Evolutionary conservation across 495 filamentous ascomycete genomes (phyloP), one percentile per base, ranked within the genome.

Genomic region (Annulohypoxylon maeteangense): DNA sequence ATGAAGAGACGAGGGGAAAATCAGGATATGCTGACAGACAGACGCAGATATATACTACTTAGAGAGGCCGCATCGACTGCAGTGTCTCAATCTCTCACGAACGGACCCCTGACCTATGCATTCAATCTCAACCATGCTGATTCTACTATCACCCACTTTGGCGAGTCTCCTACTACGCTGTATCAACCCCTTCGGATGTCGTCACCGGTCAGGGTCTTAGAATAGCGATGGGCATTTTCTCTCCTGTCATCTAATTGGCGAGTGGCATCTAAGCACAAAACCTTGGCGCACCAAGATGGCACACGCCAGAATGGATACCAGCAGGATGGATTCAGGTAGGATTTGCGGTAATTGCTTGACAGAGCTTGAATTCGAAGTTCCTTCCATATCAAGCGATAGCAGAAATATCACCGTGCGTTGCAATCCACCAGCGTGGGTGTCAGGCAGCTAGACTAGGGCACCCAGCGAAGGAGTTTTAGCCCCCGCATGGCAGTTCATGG

Each of bases 11-110:
- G 47, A 59, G 36, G 56, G 20, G 55, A 64, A 63, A 18, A 23
- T 10, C 11, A 31, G n/a, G 32, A 25, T 31, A 45, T 27, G 29
- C 25, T 23, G 71, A 36, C 57, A 42, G 71, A 14, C 14, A 62
- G 66, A 20, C 67, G 62, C 12, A 70, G 71, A 74, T 74, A 74
- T 74, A 74, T 74, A 20, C 51, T 74, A 20, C 51, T 7, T 51
- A 25, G 11, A 29, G 23, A 51, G 25, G 47, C 23, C n/a, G 47
- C 47, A 29, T 23, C 18, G 40, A 54, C 56, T 32, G 40, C 14
- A 6, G 6, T 2, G n/a, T 12, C 36, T 14, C 14, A 4, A 27
- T n/a, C 31, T 34, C 42, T 38, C 32, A 44, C 38, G 44, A 16
- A 14, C 18, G 22, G 7, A 16, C 70, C 65, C 65, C 61, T 68